phyloP scores from a whole-genome alignment of 163 green algal species.

The Volvox carteri region DNA sequence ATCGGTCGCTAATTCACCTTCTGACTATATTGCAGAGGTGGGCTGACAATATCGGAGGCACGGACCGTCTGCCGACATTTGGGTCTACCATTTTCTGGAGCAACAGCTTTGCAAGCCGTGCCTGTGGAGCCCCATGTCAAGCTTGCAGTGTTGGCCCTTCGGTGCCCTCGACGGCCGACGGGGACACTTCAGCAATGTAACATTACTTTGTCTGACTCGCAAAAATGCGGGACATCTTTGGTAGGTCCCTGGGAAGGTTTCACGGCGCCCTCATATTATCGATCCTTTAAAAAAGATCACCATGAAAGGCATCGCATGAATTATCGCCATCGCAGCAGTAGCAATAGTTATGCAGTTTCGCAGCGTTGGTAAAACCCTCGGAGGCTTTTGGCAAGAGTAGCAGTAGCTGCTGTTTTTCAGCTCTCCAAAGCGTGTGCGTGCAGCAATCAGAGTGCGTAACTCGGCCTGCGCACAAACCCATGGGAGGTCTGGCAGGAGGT shows the following conservation, averaged over 20 bases:
- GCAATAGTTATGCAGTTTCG: not conserved
- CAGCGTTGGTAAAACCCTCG: not conserved
- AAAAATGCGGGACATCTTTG: not conserved
- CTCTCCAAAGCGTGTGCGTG: too few species aligned
- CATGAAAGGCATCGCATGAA: too few species aligned
- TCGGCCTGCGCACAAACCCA: too few species aligned
- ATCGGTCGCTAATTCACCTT: too few species aligned
- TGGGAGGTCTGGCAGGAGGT: too few species aligned
- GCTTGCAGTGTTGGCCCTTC: not conserved
- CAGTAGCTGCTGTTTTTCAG: not conserved
- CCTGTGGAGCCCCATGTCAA: too few species aligned
- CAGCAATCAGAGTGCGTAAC: too few species aligned
- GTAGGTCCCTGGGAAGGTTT: not conserved
- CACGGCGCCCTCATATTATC: not conserved
- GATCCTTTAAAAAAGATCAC: not conserved
- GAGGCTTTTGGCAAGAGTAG: not conserved
- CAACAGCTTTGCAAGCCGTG: not conserved
- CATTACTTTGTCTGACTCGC: not conserved
- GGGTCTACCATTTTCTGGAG: not conserved
- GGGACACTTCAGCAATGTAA: not conserved
- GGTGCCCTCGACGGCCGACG: not conserved
- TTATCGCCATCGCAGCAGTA: not conserved
- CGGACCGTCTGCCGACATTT: not conserved
- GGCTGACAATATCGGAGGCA: not conserved
- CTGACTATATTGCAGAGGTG: not conserved